These are phyloP conservation scores for Apophysomyces ossiformis DNA, from an alignment of 371 early-diverging fungal genomes.

Conservation along the genomic window DNA sequence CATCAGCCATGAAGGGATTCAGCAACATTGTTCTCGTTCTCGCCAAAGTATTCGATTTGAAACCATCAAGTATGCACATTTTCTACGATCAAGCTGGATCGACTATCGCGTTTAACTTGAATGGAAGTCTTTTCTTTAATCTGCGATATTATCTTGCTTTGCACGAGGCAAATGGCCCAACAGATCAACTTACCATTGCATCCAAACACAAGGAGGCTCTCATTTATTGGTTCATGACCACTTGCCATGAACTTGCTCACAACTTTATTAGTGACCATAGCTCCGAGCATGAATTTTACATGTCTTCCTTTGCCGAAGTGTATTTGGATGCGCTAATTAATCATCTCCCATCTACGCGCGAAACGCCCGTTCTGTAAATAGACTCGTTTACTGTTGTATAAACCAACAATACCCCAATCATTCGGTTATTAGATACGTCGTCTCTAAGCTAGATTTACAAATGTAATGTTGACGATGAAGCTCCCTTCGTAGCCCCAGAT, in stretches of 20 bases:
- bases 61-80: conserved; percentile 65
- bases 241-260: conserved; percentile 92
- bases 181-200: conserved; percentile 20
- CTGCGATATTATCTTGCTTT: conserved; percentile 75
- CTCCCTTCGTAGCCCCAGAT: no score
- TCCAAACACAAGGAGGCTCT: conserved; percentile 55
- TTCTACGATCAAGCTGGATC: conserved; percentile 74
- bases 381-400: no score
- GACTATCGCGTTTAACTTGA: conserved; percentile 85
- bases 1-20: conserved; percentile 57
- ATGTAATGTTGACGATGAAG: no score
- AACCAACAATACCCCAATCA: no score
- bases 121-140: conserved; percentile 85
- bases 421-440: no score
- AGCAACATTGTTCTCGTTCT: conserved; percentile 58
- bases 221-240: conserved; percentile 88
- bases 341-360: conserved; percentile 11
- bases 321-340: conserved; percentile 63
- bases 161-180: conserved; percentile 45
- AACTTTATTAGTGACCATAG: conserved; percentile 69
- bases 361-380: no score
- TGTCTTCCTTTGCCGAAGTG: conserved; percentile 76
- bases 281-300: conserved; percentile 73
- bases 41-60: conserved; percentile 69
- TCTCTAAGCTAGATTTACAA: no score